phyloP scores from a whole-genome alignment of 1,284 basidiomycete genomes.

The Takashimella koratensis region DNA sequence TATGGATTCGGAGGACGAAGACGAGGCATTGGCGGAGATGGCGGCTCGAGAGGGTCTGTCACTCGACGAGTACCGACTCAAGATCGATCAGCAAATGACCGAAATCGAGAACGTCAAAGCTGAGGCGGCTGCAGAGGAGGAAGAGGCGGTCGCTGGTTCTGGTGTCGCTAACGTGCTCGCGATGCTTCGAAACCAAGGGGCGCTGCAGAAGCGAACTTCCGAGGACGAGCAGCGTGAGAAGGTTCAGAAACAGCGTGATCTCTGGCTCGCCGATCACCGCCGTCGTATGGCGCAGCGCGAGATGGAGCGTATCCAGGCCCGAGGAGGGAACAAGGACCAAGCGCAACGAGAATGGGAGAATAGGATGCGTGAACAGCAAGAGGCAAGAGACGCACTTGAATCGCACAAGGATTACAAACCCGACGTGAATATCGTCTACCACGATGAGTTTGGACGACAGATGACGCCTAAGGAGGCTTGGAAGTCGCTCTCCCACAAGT shows the following conservation, averaged over 20 bases:
- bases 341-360: conserved; percentile 93
- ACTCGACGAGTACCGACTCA: conserved; percentile 44
- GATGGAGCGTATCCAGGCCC: conserved; percentile 66
- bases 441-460: conserved; percentile 80
- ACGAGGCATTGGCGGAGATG: conserved; percentile 53
- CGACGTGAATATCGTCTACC: conserved; percentile 92
- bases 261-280: conserved; percentile 86
- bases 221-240: conserved; percentile 69
- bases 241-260: conserved; percentile 76
- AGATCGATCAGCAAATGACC: conserved; percentile 47
- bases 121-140: conserved; percentile 56
- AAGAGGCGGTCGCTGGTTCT: conserved; percentile 67
- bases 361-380: conserved; percentile 81
- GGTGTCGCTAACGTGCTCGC: conserved; percentile 86
- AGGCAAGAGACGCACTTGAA: conserved; percentile 77
- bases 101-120: conserved; percentile 62
- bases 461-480: conserved; percentile 94
- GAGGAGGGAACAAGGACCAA: conserved; percentile 85
- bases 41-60: conserved; percentile 48
- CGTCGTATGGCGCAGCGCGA: conserved; percentile 72
- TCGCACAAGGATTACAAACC: conserved; percentile 93
- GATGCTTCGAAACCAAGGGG: conserved; percentile 87
- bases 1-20: conserved; percentile 67
- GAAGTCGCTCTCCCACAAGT: conserved; percentile 91
- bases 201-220: conserved; percentile 63